Evolutionary conservation across 2,329 filamentous ascomycete species (phyloP), one percentile per base, ranked within the genome.

Genomic region (Fusarium sp.): DNA sequence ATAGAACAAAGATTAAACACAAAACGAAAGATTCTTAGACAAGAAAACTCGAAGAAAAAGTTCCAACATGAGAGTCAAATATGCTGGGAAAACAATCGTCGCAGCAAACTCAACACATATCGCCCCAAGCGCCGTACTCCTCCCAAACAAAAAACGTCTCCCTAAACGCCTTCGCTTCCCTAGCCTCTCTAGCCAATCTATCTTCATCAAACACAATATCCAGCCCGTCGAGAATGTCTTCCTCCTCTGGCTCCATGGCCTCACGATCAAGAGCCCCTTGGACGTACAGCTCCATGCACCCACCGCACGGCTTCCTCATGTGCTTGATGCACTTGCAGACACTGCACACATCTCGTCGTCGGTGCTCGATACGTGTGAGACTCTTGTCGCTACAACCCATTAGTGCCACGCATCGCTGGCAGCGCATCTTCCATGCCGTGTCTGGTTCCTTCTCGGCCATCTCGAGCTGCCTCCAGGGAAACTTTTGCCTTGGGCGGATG

Each of bases 271-370:
- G 64, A 2, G 1, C 12, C 1, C 74, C 74, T 31, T 60, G 35
- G 1, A 31, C 14, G n/a, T 76, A 77, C 3, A 76, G 51, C 20
- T 77, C 72, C 51, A 69, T 10, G 44, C 74, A 77, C 2, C 71
- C 55, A 5, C 49, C 57, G 12, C 75, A 77, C 20, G 63, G 49
- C 36, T 56, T 36, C 27, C 72, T 66, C 1, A 16, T 56, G 6
- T 62, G 31, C 42, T 65, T 72, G n/a, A 71, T 46, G 33, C 69
- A 74, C n/a, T 63, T 49, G 66, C 74, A 76, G 6, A 63, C 56
- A 1, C 62, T 40, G 53, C 74, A 77, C 65, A 68, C 68, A 17
- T 22, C 29, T 12, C 67, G 67, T 6, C 66, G 62, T 22, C 53
- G 46, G 38, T 68, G 33, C 29, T 77, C 72, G n/a, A 68, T 51